Conservation (phyloP, 352 stramenopile genomes). For the Globisporangium paroecandrum region DNA sequence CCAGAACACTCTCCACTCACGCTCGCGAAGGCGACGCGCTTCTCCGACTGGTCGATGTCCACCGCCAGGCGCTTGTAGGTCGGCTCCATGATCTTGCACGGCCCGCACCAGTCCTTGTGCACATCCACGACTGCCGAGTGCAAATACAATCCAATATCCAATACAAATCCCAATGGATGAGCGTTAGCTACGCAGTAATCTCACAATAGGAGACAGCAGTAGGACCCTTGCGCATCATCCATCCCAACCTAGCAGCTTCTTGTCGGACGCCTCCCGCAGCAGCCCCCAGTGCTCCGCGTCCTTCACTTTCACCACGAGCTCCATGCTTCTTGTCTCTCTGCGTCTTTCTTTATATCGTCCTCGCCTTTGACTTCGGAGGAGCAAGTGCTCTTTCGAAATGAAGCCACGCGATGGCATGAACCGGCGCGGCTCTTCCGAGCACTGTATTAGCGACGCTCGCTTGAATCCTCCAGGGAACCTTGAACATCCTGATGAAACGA, state of each 20-base stretch:
- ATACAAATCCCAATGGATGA: not conserved
- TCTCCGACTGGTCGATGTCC: slow-evolving; percentile 57
- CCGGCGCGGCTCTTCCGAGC: not conserved
- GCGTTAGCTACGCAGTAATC: not conserved
- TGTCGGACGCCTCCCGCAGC: slow-evolving; percentile 50
- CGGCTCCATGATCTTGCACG: slow-evolving; percentile 74
- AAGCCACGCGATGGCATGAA: not conserved
- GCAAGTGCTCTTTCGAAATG: not conserved
- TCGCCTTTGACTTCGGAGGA: not conserved
- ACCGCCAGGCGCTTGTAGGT: slow-evolving; percentile 63
- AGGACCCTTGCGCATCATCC: not conserved
- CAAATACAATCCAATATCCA: not conserved
- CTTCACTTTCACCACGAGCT: slow-evolving; percentile 49
- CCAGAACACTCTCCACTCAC: slow-evolving; percentile 22
- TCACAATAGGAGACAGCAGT: slow-evolving; percentile 2
- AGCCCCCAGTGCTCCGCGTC: slow-evolving; percentile 60
- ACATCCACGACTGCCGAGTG: slow-evolving; percentile 48
- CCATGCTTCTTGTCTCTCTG: slow-evolving; percentile 23
- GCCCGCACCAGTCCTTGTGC: slow-evolving; percentile 70
- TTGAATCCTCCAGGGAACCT: not conserved
- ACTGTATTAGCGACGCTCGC: not conserved
- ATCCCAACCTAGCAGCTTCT: slow-evolving; percentile 52
- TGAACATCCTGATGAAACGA: not conserved
- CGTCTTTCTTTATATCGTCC: not conserved
- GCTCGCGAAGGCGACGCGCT: slow-evolving; percentile 48